A percentile compares a stretch with the other conserved stretches of the same genome.
Evolutionary conservation across 805 yeast species (phyloP).

Genomic region (Kuraishia hungarica): DNA sequence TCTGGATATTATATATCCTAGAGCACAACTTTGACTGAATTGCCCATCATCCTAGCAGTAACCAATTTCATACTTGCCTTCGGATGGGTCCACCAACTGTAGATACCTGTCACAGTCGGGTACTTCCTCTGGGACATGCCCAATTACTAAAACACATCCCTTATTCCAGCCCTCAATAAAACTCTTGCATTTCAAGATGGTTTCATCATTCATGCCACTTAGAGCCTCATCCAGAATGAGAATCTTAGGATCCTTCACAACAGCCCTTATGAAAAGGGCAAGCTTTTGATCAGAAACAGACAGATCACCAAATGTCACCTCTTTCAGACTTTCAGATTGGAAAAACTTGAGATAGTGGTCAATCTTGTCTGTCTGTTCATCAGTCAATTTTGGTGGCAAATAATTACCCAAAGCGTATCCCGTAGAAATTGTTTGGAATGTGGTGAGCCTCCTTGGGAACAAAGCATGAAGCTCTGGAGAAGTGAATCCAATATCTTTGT

Average conservation of each 20-base stretch:
- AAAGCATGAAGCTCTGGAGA: conserved; percentile 91
- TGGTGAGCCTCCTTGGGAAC: conserved; percentile 54
- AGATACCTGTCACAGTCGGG: conserved; percentile 56
- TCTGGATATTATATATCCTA: too few relatives aligned
- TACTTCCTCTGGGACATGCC: conserved; percentile 77
- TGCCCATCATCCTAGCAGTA: background rate
- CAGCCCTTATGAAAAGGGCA: conserved; percentile 64
- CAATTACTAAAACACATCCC: conserved; percentile 72
- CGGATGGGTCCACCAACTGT: conserved; percentile 23
- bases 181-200: conserved; percentile 46
- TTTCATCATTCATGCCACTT: conserved; percentile 74
- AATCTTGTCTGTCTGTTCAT: conserved; percentile 28
- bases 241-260: conserved; percentile 69
- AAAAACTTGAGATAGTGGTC: conserved; percentile 39
- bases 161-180: conserved; percentile 40
- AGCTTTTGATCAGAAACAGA: conserved; percentile 72
- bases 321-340: conserved; percentile 27
- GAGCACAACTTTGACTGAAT: too few relatives aligned
- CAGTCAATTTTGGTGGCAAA: conserved; percentile 35
- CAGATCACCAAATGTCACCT: conserved; percentile 41
- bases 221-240: conserved; percentile 88
- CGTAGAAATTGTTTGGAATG: conserved; percentile 53
- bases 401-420: conserved; percentile 70
- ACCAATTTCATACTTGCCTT: conserved; percentile 22
- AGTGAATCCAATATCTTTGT: conserved; percentile 71